Evolutionary conservation across 371 early-diverging fungal species (phyloP), one percentile per base, ranked within the genome.

Genomic region (Entomophthora muscae): DNA sequence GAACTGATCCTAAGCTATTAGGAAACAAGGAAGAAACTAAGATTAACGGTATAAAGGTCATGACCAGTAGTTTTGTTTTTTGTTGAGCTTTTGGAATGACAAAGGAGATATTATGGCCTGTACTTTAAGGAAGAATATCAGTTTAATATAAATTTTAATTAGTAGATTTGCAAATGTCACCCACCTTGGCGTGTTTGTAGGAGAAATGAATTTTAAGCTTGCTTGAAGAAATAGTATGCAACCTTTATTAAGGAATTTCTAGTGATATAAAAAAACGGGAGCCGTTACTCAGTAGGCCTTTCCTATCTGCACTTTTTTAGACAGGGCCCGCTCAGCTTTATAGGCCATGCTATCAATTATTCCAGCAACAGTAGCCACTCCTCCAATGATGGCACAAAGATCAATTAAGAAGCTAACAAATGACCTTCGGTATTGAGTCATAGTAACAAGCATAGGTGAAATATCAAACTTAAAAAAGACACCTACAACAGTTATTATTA

Each of bases 381-480:
- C 96, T 53, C 98, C 96, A 0, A 95, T 79, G 61, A 98, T 93
- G 7, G 94, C 95, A 66, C 93, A 92, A 2, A 92, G 79, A 32
- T 86, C 84, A 7, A 95, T 93, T 42, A 98, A 65, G 67, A 98
- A 91, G 63, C 85, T 85, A 12, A 84, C 71, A 60, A 95, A 85
- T 21, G 95, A 89, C 65, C 85, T 80, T 58, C 81, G 79, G 59
- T 80, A 77, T 74, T 98, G 91, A 3, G 75, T 78, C 68, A 92
- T 90, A 32, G 83, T 85, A 60, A 98, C 89, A 32, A 87, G 74
- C 94, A 98, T 93, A 0, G 98, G 96, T 13, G 96, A 95, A 59
- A 98, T 98, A 32, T 98, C 96, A 76, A 83, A 88, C 70, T 90
- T 84, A 72, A 98, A 90, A 68, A 92, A 94, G 24, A 96, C 83